A percentile compares a stretch with the other conserved stretches of the same genome.
These are phyloP conservation scores for Hypoxylon subgilvum DNA, from an alignment of 495 filamentous ascomycete species.

Conservation along the genomic window DNA sequence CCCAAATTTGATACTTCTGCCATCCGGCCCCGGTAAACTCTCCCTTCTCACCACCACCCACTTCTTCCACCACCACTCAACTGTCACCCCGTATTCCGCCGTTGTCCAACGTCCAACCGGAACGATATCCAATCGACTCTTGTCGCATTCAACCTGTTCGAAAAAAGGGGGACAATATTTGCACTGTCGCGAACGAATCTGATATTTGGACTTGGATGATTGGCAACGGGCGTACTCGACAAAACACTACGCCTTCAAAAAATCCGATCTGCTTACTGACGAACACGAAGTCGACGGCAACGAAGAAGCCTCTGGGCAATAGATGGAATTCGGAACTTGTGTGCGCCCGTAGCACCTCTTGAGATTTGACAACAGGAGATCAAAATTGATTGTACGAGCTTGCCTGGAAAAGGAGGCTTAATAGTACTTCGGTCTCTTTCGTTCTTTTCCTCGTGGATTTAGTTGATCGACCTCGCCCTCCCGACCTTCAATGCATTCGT, in stretches of 20 bases:
- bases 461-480: conserved; percentile 15
- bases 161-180: conserved; percentile 22
- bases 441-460: conserved; percentile 7
- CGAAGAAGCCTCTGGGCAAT: not conserved
- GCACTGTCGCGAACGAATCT: conserved; percentile 12
- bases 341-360: conserved; percentile 15
- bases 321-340: conserved; percentile 13
- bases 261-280: conserved; percentile 15
- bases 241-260: conserved; percentile 16
- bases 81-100: conserved; percentile 29
- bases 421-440: not conserved
- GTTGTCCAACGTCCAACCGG: conserved; percentile 37
- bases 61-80: conserved; percentile 34
- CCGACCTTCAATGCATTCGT: conserved; percentile 40
- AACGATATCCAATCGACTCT: conserved; percentile 37
- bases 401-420: not conserved
- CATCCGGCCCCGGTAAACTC: conserved; percentile 30
- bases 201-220: conserved; percentile 19
- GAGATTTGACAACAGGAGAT: not conserved
- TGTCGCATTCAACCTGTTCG: conserved; percentile 30
- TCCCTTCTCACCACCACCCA: too few relatives aligned
- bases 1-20: conserved; percentile 33
- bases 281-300: conserved; percentile 18
- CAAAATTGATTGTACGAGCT: not conserved
- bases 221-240: conserved; percentile 14